Percentiles rank a stretch among this genome's conserved stretches.
These are phyloP conservation scores for Nemania sp. DNA, from an alignment of 2,329 filamentous ascomycete species.

Conservation along the genomic window DNA sequence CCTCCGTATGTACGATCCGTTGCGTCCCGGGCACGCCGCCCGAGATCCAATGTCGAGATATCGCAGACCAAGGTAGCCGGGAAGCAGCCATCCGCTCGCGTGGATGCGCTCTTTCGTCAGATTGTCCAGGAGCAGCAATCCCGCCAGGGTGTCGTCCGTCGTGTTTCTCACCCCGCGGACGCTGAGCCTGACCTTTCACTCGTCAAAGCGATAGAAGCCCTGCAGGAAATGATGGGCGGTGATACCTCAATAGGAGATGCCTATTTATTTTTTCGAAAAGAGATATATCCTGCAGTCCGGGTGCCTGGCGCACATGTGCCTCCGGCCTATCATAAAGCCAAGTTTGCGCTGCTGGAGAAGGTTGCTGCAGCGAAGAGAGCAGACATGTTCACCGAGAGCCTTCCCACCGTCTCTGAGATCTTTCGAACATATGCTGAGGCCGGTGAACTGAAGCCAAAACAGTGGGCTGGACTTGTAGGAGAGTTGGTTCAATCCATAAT, in stretches of 20 bases:
- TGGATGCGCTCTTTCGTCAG: slow-evolving; percentile 38
- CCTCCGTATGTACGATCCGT: background rate
- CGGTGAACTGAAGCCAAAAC: slow-evolving; percentile 39
- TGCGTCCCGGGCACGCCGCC: background rate
- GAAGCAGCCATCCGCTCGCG: slow-evolving; percentile 19
- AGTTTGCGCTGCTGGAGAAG: slow-evolving; percentile 39
- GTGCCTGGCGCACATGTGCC: slow-evolving; percentile 35
- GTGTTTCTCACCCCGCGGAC: background rate
- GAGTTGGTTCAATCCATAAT: slow-evolving; percentile 43
- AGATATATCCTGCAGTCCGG: slow-evolving; percentile 40
- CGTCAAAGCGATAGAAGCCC: slow-evolving; percentile 34
- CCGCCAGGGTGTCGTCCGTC: slow-evolving; percentile 13
- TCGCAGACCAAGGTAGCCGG: background rate
- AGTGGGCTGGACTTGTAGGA: slow-evolving; percentile 44
- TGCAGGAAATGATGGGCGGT: slow-evolving; percentile 42
- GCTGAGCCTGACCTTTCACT: slow-evolving; percentile 27
- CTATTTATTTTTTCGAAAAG: slow-evolving; percentile 34
- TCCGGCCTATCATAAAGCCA: slow-evolving; percentile 39
- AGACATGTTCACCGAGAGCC: slow-evolving; percentile 36
- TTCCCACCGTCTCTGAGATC: slow-evolving; percentile 47
- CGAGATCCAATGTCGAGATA: slow-evolving; percentile 5
- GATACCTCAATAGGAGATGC: slow-evolving; percentile 32
- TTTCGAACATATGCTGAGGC: slow-evolving; percentile 44
- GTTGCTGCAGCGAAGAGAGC: slow-evolving; percentile 41
- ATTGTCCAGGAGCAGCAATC: slow-evolving; percentile 34